A percentile compares a stretch with the other conserved stretches of the same genome.
Evolutionary conservation across 2,329 filamentous ascomycete species (phyloP).

Genomic region (Metarhizium anisopliae): DNA sequence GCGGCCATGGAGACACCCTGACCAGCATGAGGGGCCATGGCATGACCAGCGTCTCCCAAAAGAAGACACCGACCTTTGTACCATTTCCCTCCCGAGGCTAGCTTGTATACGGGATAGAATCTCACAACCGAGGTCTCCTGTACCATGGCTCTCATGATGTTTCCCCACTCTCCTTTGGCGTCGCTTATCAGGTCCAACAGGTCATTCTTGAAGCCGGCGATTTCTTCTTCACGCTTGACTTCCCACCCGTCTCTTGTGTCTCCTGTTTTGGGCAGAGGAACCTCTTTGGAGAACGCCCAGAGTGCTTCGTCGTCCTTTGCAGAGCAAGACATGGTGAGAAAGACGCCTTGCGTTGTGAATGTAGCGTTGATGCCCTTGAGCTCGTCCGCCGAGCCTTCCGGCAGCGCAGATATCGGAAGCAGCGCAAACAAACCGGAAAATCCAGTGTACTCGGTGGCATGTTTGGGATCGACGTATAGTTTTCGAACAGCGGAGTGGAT

Average conservation of each 20-base stretch:
- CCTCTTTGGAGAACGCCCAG: constrained; percentile 22
- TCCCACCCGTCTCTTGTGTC: constrained; percentile 5
- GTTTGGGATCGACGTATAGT: constrained; percentile 14
- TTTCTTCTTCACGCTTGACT: constrained; percentile 1
- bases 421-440: constrained; percentile 14
- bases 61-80: constrained; percentile 32
- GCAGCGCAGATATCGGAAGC: constrained; percentile 11
- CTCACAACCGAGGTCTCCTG: constrained; percentile 14
- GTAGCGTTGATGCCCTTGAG: constrained; percentile 18
- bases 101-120: constrained; percentile 23
- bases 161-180: constrained; percentile 18
- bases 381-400: background rate
- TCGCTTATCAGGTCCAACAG: constrained; percentile 14
- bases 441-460: constrained; percentile 20
- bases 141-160: constrained; percentile 10
- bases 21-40: constrained; percentile 42
- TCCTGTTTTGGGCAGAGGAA: constrained; percentile 15
- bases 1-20: constrained; percentile 48
- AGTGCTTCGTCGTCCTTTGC: constrained; percentile 15
- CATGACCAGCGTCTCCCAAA: constrained; percentile 47
- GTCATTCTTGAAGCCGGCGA: constrained; percentile 18
- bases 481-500: constrained; percentile 26
- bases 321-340: constrained; percentile 16
- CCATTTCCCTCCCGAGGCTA: constrained; percentile 22
- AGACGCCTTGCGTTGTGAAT: constrained; percentile 19